A percentile compares a stretch with the other conserved stretches of the same genome.
These are phyloP conservation scores for Gossypium davidsonii DNA, from an alignment of 441 rosid species.

Conservation along the genomic window DNA sequence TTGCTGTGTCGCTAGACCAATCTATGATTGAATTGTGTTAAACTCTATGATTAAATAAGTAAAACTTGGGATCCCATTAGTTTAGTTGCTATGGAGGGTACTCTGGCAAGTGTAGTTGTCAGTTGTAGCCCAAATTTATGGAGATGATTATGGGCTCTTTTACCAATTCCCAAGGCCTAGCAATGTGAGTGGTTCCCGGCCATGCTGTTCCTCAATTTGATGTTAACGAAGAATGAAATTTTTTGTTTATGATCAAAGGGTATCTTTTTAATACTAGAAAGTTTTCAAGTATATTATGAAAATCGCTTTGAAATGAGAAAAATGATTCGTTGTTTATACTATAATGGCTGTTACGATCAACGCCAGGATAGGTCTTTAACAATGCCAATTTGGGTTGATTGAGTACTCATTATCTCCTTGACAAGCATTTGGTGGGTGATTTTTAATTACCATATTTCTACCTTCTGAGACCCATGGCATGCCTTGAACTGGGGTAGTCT, in stretches of 20 bases:
- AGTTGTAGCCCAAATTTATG: background rate
- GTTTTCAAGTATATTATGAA: background rate
- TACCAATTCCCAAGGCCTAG: background rate
- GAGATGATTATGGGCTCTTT: background rate
- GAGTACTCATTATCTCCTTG: too few relatives aligned
- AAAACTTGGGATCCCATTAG: background rate
- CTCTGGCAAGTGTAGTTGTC: background rate
- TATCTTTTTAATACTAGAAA: background rate
- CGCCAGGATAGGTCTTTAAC: too few relatives aligned
- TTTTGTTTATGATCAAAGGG: background rate
- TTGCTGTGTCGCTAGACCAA: background rate
- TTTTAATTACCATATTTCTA: too few relatives aligned
- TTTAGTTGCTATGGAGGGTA: background rate
- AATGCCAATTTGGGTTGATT: too few relatives aligned
- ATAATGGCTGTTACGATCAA: too few relatives aligned
- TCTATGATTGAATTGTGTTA: background rate
- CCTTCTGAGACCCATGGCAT: too few relatives aligned
- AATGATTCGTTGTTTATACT: too few relatives aligned
- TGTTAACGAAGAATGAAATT: background rate
- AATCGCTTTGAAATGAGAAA: too few relatives aligned
- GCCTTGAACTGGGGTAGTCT: too few relatives aligned
- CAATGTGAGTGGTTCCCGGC: background rate
- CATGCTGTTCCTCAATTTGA: background rate
- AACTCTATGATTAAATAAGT: too few relatives aligned
- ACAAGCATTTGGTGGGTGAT: too few relatives aligned